phyloP scores from a whole-genome alignment of 2,329 filamentous ascomycete genomes.

The Aspergillus pseudotamarii region DNA sequence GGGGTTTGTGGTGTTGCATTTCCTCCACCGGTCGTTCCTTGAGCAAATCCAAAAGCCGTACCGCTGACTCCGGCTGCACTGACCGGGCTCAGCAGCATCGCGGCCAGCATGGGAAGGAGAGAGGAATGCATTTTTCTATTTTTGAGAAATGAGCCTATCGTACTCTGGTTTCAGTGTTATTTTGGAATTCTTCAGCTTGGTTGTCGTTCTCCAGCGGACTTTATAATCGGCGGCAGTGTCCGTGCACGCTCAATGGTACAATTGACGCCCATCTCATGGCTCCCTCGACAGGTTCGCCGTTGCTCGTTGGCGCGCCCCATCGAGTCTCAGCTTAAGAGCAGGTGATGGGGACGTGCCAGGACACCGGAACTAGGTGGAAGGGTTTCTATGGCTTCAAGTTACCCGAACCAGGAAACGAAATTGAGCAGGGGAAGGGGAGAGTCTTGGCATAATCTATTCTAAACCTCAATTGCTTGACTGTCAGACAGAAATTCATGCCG shows the following conservation, averaged over 20 bases:
- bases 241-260: neutral
- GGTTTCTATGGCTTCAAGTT: neutral
- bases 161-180: neutral
- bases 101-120: neutral
- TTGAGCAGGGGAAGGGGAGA: neutral
- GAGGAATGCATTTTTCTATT: neutral
- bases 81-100: neutral
- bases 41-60: constrained; percentile 1
- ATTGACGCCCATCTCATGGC: neutral
- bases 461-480: neutral
- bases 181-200: neutral
- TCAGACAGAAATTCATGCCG: neutral
- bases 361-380: neutral
- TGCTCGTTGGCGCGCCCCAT: neutral
- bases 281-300: neutral
- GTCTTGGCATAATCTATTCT: neutral
- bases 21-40: constrained; percentile 6
- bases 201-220: neutral
- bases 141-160: neutral
- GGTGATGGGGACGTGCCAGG: neutral
- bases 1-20: neutral
- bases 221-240: neutral
- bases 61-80: constrained; percentile 2
- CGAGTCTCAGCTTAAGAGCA: neutral
- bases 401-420: neutral